Evolutionary conservation across 257 asterid species (phyloP).

Genomic region (Prunella vulgaris): DNA sequence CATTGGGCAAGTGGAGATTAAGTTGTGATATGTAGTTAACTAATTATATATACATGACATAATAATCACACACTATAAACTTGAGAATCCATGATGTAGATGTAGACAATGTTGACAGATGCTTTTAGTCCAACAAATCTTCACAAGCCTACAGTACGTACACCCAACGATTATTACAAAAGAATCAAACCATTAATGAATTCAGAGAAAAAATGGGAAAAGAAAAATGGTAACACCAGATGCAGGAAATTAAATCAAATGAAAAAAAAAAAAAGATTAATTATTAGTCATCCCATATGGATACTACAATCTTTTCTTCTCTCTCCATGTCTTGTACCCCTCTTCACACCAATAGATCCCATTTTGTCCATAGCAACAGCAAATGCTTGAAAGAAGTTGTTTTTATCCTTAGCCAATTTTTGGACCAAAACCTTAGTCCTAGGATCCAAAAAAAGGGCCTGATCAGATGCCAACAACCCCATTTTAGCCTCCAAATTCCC

Average conservation of each 20-base stretch:
- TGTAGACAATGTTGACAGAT: not conserved
- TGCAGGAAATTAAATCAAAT: slow-evolving; percentile 7
- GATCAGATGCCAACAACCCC: slow-evolving; percentile 77
- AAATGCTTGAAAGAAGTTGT: slow-evolving; percentile 63
- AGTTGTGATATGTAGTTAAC: no score
- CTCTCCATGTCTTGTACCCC: slow-evolving; percentile 79
- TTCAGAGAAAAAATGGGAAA: not conserved
- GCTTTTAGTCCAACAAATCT: not conserved
- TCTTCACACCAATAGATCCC: slow-evolving; percentile 90
- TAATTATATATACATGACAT: not conserved
- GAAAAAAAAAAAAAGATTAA: not conserved
- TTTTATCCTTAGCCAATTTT: slow-evolving; percentile 67
- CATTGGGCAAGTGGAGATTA: not conserved
- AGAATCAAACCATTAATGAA: slow-evolving; percentile 17
- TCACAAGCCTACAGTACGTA: slow-evolving; percentile 8
- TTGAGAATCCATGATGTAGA: not conserved
- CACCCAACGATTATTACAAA: slow-evolving; percentile 17
- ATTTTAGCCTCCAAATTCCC: slow-evolving; percentile 75
- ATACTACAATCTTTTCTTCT: slow-evolving; percentile 62
- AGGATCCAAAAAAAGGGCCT: slow-evolving; percentile 62
- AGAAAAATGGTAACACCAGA: not conserved
- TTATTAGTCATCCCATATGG: slow-evolving; percentile 34
- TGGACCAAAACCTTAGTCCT: slow-evolving; percentile 75
- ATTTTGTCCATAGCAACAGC: slow-evolving; percentile 83
- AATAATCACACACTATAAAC: not conserved